Evolutionary conservation across 2,329 filamentous ascomycete genomes (phyloP).

Genomic region (Whalleya microplaca): DNA sequence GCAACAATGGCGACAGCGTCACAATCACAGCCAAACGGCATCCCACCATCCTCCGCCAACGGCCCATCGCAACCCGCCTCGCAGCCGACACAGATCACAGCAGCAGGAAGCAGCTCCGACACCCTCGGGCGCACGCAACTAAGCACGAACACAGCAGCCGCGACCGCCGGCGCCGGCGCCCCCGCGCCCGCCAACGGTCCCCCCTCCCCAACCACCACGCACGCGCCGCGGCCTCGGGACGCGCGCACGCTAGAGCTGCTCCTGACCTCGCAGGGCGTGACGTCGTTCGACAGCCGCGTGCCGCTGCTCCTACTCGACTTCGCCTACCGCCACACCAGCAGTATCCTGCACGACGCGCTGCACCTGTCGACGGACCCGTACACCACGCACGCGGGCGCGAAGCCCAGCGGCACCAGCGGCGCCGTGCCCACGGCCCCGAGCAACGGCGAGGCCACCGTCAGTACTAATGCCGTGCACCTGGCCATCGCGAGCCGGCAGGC

Average conservation of each 20-base stretch:
- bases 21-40: conserved; percentile 58
- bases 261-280: conserved; percentile 77
- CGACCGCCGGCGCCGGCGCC: conserved; percentile 11
- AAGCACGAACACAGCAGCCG: conserved; percentile 13
- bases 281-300: conserved; percentile 79
- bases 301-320: conserved; percentile 84
- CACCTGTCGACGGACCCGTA: conserved; percentile 73
- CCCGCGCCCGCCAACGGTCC: conserved; percentile 27
- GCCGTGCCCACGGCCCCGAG: conserved; percentile 51
- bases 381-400: conserved; percentile 58
- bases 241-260: conserved; percentile 79
- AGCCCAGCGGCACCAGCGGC: conserved; percentile 53
- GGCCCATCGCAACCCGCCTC: conserved; percentile 35
- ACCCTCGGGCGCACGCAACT: conserved; percentile 35
- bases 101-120: conserved; percentile 35
- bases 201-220: conserved; percentile 37
- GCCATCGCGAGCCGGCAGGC: conserved; percentile 71
- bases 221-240: conserved; percentile 71
- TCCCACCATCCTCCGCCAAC: conserved; percentile 44
- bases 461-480: conserved; percentile 69
- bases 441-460: conserved; percentile 59
- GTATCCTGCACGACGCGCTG: conserved; percentile 71
- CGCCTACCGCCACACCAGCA: conserved; percentile 79
- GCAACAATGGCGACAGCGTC: conserved; percentile 38
- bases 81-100: conserved; percentile 31